Evolutionary conservation across 164 flowering plant species (phyloP), one percentile per base, ranked within the genome.

Genomic region (Hamamelis virginiana): DNA sequence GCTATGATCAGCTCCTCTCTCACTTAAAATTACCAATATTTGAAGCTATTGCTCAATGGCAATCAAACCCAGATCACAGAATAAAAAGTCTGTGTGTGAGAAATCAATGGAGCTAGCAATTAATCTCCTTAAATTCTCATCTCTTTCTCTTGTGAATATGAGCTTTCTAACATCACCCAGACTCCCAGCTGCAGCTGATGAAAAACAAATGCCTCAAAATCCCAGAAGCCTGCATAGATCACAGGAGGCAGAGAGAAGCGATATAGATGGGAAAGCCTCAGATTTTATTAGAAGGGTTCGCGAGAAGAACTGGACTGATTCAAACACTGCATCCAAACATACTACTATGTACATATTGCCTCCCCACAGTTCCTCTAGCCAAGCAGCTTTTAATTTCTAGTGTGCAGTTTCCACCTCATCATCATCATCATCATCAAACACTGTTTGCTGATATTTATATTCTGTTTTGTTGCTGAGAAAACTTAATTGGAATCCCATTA

Each of bases 11-110:
- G 58, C 45, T 27, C 44, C 9, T 50, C 45, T 28, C 12, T 55
- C 9, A 25, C 0, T 55, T 25, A 55, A 55, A 58, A 25, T n/a
- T n/a, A n/a, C n/a, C n/a, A n/a, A n/a, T 18, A 58, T 14, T 23
- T 25, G 41, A 58, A 22, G 50, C 50, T 46, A 46, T 11, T 14
- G 4, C 14, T 18, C 38, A 16, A 26, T 65, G 69, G 48, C 44
- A 28, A 23, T 22, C 28, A 41, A 41, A 55, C 51, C 26, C 21
- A 63, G 62, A 60, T 2, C 21, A 43, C 56, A 57, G 28, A 74
- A 62, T 62, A 60, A 62, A 53, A 46, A 11, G 50, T 70, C 75
- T 55, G 66, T 69, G 9, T 74, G 72, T 65, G 73, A 74, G 59
- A 70, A 74, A 13, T 64, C 73, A 21, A 64, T 64, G 65, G 14